Evolutionary conservation across 345 rosid genomes (phyloP).

Genomic region (Cochlearia excelsa): DNA sequence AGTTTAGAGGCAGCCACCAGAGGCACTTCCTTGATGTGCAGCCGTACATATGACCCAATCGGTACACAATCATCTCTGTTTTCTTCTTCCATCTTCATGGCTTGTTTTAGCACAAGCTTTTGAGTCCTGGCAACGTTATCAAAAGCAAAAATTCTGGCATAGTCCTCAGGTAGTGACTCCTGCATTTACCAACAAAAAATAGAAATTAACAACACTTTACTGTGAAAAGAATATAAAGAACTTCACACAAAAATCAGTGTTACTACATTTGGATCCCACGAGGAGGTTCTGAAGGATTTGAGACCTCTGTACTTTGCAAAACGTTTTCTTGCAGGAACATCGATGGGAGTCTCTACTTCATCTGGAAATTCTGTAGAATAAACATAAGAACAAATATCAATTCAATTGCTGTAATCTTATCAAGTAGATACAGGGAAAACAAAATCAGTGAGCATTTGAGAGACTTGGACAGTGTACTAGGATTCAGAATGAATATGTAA

Average conservation of each 20-base stretch:
- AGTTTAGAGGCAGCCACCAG: slow-evolving; percentile 54
- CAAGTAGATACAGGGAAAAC: background rate
- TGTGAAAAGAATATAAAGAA: slow-evolving; percentile 8
- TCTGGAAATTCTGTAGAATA: slow-evolving; percentile 78
- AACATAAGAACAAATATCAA: slow-evolving; percentile 6
- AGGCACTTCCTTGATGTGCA: slow-evolving; percentile 74
- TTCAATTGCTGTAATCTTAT: slow-evolving; percentile 9
- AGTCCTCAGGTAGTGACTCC: slow-evolving; percentile 94
- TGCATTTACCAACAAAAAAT: slow-evolving; percentile 37
- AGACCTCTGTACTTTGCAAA: slow-evolving; percentile 90
- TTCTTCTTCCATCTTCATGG: slow-evolving; percentile 53
- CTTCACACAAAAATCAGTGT: slow-evolving; percentile 14
- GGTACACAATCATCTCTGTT: slow-evolving; percentile 52
- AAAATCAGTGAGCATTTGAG: slow-evolving; percentile 15
- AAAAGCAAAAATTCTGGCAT: slow-evolving; percentile 86
- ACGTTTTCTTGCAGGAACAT: slow-evolving; percentile 83
- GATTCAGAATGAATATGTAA: slow-evolving; percentile 6
- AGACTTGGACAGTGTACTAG: slow-evolving; percentile 12
- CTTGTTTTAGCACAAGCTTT: slow-evolving; percentile 71
- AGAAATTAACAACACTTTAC: slow-evolving; percentile 6
- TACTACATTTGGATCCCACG: slow-evolving; percentile 90
- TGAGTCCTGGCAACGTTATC: slow-evolving; percentile 80
- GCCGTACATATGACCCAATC: slow-evolving; percentile 62
- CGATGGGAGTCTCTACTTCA: slow-evolving; percentile 89
- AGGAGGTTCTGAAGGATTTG: slow-evolving; percentile 89